Percentiles rank a stretch among this genome's conserved stretches.
phyloP scores from a whole-genome alignment of 805 yeast species.

The Jamesozyma spencerorum region DNA sequence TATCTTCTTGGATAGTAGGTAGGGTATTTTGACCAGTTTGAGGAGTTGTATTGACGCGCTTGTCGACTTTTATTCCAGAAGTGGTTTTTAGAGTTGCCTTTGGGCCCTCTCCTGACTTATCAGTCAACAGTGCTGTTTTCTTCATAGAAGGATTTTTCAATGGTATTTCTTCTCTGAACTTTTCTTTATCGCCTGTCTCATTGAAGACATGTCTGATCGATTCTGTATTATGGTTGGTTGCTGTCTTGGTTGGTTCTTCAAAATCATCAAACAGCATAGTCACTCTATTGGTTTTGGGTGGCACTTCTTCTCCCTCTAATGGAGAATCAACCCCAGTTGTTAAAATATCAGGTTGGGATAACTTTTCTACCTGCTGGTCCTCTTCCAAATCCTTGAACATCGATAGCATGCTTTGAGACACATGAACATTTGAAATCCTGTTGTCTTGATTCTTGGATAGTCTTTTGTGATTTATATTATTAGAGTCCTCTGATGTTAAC shows the following conservation, averaged over 20 bases:
- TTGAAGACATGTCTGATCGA: too few species aligned
- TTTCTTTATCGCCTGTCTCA: too few species aligned
- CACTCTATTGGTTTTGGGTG: constrained; percentile 15
- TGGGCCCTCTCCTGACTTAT: too few species aligned
- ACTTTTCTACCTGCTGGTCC: constrained; percentile 4
- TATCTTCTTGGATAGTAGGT: background rate
- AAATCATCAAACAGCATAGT: constrained; percentile 26
- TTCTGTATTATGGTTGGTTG: too few species aligned
- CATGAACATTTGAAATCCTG: constrained; percentile 7
- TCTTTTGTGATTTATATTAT: constrained; percentile 12
- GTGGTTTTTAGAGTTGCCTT: too few species aligned
- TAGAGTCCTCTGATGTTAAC: constrained; percentile 21
- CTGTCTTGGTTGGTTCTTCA: too few species aligned
- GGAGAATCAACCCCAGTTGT: background rate
- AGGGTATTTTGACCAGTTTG: too few species aligned
- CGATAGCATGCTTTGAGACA: constrained; percentile 20
- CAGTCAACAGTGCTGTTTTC: too few species aligned
- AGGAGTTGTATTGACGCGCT: too few species aligned
- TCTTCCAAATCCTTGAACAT: constrained; percentile 30
- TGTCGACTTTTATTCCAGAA: too few species aligned
- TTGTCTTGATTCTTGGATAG: constrained; percentile 9
- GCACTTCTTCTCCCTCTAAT: constrained; percentile 1
- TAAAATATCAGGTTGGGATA: constrained; percentile 4
- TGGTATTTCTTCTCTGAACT: too few species aligned
- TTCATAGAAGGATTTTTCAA: too few species aligned